Evolutionary conservation across 805 yeast genomes (phyloP), one percentile per base, ranked within the genome.

Genomic region (Starmerella floricola): DNA sequence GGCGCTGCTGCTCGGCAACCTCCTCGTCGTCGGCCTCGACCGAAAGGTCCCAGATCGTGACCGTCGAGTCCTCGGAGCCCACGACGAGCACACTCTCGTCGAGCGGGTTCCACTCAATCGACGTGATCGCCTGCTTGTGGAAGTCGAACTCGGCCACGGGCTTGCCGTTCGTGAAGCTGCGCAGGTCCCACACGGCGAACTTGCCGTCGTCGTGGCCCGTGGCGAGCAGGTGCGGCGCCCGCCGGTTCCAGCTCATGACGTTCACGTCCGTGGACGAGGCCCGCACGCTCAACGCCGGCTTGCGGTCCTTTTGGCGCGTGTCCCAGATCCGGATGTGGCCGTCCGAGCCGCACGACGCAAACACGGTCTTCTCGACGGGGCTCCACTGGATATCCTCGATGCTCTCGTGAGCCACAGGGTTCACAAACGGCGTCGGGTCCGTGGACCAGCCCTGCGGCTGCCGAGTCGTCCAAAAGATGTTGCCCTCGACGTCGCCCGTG

Each of bases 21-120:
- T 88, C 98, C 59, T 88, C 97, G 59, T 91, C 97, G 62, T 87
- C 98, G 3, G 97, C 97, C 66, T 91, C 98, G 13, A 91, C 98
- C 11, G 96, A 88, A 60, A 91, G 71, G 66, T 91, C 98, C 98
- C 98, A 91, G 51, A 91, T 67, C 1, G 96, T 86, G 8, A 91
- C 96, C 5, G 97, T 91, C 61, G 86, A 86, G 63, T 91, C 98
- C 60, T 87, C 97, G 1, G 94, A 83, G 3, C 93, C 86, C 15
- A 88, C 96, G 1, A 97, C 97, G 41, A 91, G 73, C 48, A 87
- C 85, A 0, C 95, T 84, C 63, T 91, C 98, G 60, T 91, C 98
- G 51, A 79, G 68, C 38, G 97, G 98, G 59, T 87, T 87, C 71
- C 88, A 91, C 48, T 88, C 79, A 50, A 91, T 85, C 5, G 95